Percentiles rank a stretch among this genome's conserved stretches.
Conservation (phyloP, 352 stramenopile species). For the Phytophthora uliginosa region DNA sequence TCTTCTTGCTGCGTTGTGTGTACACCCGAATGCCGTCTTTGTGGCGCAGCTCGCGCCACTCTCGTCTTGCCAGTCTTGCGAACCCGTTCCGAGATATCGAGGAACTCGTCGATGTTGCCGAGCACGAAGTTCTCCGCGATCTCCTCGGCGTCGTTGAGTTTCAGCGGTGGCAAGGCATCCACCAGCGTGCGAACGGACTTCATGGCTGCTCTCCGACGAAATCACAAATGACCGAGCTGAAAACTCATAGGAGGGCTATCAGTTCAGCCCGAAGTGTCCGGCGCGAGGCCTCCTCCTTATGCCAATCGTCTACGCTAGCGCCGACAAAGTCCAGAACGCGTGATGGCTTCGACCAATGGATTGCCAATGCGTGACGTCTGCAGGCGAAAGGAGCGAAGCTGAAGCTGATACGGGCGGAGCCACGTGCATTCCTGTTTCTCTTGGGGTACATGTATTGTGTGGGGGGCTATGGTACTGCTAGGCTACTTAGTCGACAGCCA, state of each 20-base stretch:
- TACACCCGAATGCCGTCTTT: slow-evolving; percentile 39
- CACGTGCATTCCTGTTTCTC: slow-evolving; percentile 23
- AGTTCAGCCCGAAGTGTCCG: slow-evolving; percentile 15
- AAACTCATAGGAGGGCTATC: background rate
- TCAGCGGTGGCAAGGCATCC: slow-evolving; percentile 35
- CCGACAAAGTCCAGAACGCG: slow-evolving; percentile 19
- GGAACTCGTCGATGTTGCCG: slow-evolving; percentile 50
- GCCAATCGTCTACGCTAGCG: slow-evolving; percentile 15
- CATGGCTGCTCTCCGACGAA: slow-evolving; percentile 17
- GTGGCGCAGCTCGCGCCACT: slow-evolving; percentile 45
- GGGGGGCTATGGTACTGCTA: slow-evolving; percentile 11
- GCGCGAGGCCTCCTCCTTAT: slow-evolving; percentile 17
- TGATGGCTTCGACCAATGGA: slow-evolving; percentile 30
- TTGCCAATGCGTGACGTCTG: background rate
- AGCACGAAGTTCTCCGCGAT: slow-evolving; percentile 32
- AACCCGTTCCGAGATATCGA: slow-evolving; percentile 40
- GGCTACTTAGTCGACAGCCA: background rate
- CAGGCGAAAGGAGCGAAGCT: background rate
- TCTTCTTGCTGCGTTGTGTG: slow-evolving; percentile 30
- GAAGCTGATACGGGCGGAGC: slow-evolving; percentile 3
- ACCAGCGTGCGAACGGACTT: slow-evolving; percentile 27
- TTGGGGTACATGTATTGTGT: background rate
- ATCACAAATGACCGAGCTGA: slow-evolving; percentile 19
- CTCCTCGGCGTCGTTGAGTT: slow-evolving; percentile 34
- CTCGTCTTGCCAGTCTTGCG: slow-evolving; percentile 34